phyloP scores from a whole-genome alignment of 345 rosid genomes.

The Syzygium oleosum region DNA sequence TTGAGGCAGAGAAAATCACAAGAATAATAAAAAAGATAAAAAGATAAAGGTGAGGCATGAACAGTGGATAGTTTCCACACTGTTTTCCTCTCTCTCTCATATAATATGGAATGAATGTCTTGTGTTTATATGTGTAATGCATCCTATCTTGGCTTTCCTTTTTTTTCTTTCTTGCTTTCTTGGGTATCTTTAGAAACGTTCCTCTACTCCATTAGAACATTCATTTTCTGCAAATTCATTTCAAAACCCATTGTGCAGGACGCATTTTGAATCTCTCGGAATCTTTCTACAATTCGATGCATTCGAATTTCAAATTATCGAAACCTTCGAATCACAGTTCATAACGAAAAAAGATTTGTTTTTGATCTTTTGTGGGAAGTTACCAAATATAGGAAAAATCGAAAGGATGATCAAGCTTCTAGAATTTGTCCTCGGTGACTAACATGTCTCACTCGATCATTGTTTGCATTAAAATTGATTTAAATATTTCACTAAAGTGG shows the following conservation, averaged over 20 bases:
- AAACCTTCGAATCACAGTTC: background rate
- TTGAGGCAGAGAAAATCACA: constrained; percentile 1
- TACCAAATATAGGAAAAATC: background rate
- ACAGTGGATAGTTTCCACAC: constrained; percentile 1
- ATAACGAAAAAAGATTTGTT: background rate
- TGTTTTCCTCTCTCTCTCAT: background rate
- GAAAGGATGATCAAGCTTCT: background rate
- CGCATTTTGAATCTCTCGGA: background rate
- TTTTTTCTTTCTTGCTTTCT: background rate
- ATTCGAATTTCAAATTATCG: background rate
- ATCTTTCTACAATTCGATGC: background rate
- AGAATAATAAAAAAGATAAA: background rate
- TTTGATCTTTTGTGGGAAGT: background rate
- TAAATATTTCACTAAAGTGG: background rate
- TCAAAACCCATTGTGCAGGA: background rate
- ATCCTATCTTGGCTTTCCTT: background rate
- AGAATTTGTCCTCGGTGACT: background rate
- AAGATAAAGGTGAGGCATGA: constrained; percentile 18
- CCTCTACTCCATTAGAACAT: background rate
- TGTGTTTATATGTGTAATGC: background rate
- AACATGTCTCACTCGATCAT: background rate
- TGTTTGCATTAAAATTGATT: background rate
- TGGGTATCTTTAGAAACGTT: background rate
- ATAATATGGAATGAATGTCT: background rate
- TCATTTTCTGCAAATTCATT: background rate